Conservation (phyloP, 495 filamentous ascomycete species). For the Penicillium psychrofluorescens region DNA sequence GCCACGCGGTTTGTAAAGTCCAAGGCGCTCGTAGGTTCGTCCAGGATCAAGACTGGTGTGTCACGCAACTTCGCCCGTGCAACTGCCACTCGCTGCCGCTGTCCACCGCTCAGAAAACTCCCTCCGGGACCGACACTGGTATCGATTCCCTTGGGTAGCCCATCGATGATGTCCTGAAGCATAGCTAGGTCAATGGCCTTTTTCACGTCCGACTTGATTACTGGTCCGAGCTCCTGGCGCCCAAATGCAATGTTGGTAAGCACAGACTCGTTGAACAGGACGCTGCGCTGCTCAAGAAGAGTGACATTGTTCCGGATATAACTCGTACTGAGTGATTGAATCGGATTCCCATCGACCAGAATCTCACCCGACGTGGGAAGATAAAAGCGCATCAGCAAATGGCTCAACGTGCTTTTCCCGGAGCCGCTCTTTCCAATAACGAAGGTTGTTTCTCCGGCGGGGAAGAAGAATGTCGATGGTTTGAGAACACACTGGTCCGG, state of each 20-base stretch:
- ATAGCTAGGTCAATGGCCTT: constrained; percentile 53
- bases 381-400: constrained; percentile 74
- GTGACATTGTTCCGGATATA: constrained; percentile 81
- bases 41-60: constrained; percentile 73
- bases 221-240: constrained; percentile 34
- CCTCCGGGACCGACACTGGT: constrained; percentile 68
- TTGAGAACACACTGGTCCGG: constrained; percentile 54
- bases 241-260: constrained; percentile 78
- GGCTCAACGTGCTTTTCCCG: constrained; percentile 85
- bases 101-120: constrained; percentile 73
- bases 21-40: constrained; percentile 78
- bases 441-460: constrained; percentile 67
- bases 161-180: constrained; percentile 62
- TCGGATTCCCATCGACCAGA: constrained; percentile 55
- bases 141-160: constrained; percentile 65
- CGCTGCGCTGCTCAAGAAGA: constrained; percentile 73
- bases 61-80: constrained; percentile 74
- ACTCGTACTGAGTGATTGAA: constrained; percentile 53
- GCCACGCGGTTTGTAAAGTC: constrained; percentile 65
- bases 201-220: constrained; percentile 48
- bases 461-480: constrained; percentile 58
- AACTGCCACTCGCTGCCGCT: constrained; percentile 70
- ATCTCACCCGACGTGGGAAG: constrained; percentile 58
- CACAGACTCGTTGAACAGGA: constrained; percentile 80
- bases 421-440: constrained; percentile 84